Evolutionary conservation across 129 eudicot species (phyloP), one percentile per base, ranked within the genome.

Genomic region (Saposhnikovia divaricata): DNA sequence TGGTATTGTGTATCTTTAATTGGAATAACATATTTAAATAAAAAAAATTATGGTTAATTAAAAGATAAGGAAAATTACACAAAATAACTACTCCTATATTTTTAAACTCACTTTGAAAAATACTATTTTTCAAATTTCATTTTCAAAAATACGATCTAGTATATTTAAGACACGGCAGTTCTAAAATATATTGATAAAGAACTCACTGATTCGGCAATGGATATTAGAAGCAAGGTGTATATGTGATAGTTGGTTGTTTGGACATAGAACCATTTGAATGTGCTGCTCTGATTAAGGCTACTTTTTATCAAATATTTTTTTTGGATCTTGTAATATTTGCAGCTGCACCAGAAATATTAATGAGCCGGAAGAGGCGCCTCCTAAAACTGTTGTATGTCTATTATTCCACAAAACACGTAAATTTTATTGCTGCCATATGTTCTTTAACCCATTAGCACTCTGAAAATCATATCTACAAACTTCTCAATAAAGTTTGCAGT

Each of bases 311-410:
- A 6, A 21, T 19, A 19, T 19, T 55, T 55, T 0, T 57, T 57
- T 21, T 9, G 11, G 11, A 57, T 23, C 65, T 57, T 57, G 28
- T 7, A 57, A 6, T 57, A 23, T 57, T 57, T 57, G 65, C 13
- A 57, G 65, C 65, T 21, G 65, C 25, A 57, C 27, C 9, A 9
- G 28, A 23, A 55, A 21, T 57, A 57, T 53, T 21, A 57, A 55
- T 37, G 92, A 86, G 39, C 85, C 45, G 0, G 89, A 76, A 66
- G 90, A 79, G 63, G 86, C 39, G 61, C 74, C 84, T 74, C 40
- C 82, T 80, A 82, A 85, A 47, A 75, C 43, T 28, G 80, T 75
- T 27, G 89, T 86, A 80, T 6, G 75, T 53, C 9, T 72, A 42
- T 10, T 40, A 39, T 57, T 19, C 39, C 16, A 55, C 9, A 14